phyloP scores from a whole-genome alignment of 805 yeast genomes.

The Saccharomycopsis malanga region DNA sequence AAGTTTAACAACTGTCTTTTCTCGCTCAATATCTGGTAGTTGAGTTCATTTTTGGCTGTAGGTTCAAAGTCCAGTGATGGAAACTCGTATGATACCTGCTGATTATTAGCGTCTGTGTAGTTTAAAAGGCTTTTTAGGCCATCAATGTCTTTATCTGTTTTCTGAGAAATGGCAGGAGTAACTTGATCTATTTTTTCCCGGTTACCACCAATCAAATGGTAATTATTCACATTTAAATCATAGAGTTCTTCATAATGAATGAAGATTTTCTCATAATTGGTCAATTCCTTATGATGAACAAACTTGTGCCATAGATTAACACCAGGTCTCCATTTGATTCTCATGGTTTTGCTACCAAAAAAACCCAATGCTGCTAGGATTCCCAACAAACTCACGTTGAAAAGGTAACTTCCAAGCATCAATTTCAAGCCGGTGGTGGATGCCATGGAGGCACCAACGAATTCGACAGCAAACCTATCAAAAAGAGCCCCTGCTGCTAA shows the following conservation, averaged over 20 bases:
- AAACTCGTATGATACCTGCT: constrained; percentile 2
- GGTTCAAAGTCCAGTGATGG: constrained; percentile 1
- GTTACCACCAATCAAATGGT: constrained; percentile 26
- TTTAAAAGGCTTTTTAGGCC: constrained; percentile 12
- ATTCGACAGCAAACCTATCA: constrained; percentile 3
- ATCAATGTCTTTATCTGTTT: not conserved
- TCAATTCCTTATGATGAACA: constrained; percentile 30
- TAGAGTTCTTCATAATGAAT: constrained; percentile 37
- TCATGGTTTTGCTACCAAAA: constrained; percentile 14
- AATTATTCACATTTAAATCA: constrained; percentile 36
- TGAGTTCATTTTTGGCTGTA: constrained; percentile 1
- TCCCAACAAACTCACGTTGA: constrained; percentile 20
- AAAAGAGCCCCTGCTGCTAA: constrained; percentile 7
- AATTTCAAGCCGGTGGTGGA: constrained; percentile 16
- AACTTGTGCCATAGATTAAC: constrained; percentile 27
- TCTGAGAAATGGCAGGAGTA: not conserved
- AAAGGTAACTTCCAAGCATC: constrained; percentile 22
- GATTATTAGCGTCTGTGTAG: constrained; percentile 1
- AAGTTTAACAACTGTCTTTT: constrained; percentile 12
- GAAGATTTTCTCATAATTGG: constrained; percentile 31
- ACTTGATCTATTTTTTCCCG: not conserved
- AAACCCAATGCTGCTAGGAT: constrained; percentile 14
- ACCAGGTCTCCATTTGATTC: constrained; percentile 32
- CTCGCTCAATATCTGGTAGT: constrained; percentile 9
- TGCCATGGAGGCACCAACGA: constrained; percentile 9